Conservation (phyloP, 73 alveolate genomes). For the Uronychia setigera region DNA sequence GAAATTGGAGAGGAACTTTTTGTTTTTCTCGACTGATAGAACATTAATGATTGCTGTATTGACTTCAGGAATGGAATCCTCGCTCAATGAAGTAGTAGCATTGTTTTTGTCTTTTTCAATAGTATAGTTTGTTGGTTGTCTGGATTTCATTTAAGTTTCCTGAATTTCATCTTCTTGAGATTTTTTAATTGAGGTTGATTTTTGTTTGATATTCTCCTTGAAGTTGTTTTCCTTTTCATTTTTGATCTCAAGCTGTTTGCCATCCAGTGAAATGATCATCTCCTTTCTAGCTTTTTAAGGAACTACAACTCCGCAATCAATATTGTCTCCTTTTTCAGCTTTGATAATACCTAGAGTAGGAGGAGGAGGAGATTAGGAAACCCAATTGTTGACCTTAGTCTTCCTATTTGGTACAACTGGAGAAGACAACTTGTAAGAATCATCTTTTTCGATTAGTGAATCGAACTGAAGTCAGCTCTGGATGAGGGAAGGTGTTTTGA, state of each 20-base stretch:
- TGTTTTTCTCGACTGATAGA: not conserved
- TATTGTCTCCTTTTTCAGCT: not conserved
- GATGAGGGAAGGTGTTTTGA: not conserved
- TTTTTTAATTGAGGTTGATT: no score
- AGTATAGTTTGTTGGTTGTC: no score
- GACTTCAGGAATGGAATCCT: not conserved
- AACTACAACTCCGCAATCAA: no score
- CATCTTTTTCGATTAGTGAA: not conserved
- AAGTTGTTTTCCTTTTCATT: not conserved
- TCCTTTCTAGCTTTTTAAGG: not conserved
- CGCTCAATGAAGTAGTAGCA: no score
- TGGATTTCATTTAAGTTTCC: no score
- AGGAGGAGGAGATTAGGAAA: not conserved
- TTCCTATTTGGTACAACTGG: not conserved
- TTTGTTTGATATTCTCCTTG: not conserved
- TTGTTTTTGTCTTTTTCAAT: no score
- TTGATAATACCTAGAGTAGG: not conserved
- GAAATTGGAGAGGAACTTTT: not conserved
- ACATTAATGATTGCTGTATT: not conserved
- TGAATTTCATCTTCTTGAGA: no score
- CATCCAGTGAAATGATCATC: not conserved
- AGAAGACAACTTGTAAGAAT: not conserved
- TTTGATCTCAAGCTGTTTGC: not conserved
- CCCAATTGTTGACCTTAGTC: not conserved
- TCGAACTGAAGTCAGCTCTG: not conserved